Evolutionary conservation across 257 asterid species (phyloP), one percentile per base, ranked within the genome.

Genomic region (Nicotiana noctiflora): DNA sequence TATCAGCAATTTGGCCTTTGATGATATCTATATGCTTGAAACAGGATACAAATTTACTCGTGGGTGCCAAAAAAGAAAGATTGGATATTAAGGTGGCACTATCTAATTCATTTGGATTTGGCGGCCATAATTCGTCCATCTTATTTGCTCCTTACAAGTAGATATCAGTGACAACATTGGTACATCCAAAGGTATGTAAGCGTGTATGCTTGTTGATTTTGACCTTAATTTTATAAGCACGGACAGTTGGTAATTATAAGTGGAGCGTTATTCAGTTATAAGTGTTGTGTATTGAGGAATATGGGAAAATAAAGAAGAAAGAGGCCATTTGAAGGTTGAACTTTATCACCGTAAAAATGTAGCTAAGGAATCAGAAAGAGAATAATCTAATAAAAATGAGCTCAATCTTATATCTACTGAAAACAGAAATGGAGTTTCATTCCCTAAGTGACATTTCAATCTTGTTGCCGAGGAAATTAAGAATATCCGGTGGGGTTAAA

Each of bases 91-190:
- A 81, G 76, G 80, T 81, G 64, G 84, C 84, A 4, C 7, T 81
- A 37, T 81, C 84, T 14, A 81, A 81, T 60, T 81, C 84, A 3
- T 81, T 81, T 72, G 84, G 84, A 59, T 81, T 81, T 74, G 84
- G 84, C 7, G 84, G 84, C 59, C 84, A 81, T 32, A 81, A 81
- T 67, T 81, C 84, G 15, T 81, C 84, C 19, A 74, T 81, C 72
- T 72, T 81, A 53, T 81, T 81, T 13, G 80, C 84, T 4, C 84
- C 84, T 0, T 81, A 81, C 80, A 81, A 81, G 80, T 74, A 81
- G 46, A 68, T 9, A 49, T 62, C 27, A 12, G 55, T 34, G 61
- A 13, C 51, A 3, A 62, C 19, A 56, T 51, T 44, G 11, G 21
- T 56, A 27, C 59, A 63, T 49, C 57, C 59, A 13, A 21, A 72